phyloP scores from a whole-genome alignment of 345 rosid genomes.

The Gossypioides kirkii region DNA sequence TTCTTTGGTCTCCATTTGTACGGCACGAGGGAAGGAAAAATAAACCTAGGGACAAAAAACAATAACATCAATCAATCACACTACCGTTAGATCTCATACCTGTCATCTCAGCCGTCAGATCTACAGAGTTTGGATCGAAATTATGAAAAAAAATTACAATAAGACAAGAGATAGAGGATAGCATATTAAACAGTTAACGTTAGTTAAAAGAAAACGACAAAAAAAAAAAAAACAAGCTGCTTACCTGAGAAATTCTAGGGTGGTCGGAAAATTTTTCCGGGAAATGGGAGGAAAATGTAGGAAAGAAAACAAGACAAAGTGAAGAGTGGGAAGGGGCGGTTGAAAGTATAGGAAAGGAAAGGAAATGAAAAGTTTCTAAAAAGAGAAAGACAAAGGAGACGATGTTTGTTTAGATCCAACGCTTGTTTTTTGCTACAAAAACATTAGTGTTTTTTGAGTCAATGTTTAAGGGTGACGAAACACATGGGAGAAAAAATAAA shows the following conservation, averaged over 20 bases:
- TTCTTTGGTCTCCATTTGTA: constrained; percentile 10
- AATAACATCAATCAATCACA: background rate
- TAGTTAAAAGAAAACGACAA: constrained; percentile 11
- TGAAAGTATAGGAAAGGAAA: background rate
- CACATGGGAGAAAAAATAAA: background rate
- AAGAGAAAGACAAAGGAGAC: background rate
- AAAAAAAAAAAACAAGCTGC: background rate
- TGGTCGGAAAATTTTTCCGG: background rate
- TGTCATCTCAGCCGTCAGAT: background rate
- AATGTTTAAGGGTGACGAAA: background rate
- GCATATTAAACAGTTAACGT: background rate
- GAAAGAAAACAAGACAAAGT: constrained; percentile 7
- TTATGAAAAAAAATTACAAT: background rate
- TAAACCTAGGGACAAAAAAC: background rate
- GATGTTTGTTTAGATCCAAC: background rate
- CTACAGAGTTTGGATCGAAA: background rate
- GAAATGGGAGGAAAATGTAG: background rate
- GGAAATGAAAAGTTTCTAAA: background rate
- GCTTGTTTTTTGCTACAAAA: background rate
- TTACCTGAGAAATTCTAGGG: background rate
- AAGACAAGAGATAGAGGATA: background rate
- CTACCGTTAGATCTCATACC: constrained; percentile 3
- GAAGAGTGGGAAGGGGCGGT: background rate
- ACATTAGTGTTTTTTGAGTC: background rate
- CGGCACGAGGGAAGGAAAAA: background rate